Evolutionary conservation across 345 rosid species (phyloP), one percentile per base, ranked within the genome.

Genomic region (Lepidium didymum): DNA sequence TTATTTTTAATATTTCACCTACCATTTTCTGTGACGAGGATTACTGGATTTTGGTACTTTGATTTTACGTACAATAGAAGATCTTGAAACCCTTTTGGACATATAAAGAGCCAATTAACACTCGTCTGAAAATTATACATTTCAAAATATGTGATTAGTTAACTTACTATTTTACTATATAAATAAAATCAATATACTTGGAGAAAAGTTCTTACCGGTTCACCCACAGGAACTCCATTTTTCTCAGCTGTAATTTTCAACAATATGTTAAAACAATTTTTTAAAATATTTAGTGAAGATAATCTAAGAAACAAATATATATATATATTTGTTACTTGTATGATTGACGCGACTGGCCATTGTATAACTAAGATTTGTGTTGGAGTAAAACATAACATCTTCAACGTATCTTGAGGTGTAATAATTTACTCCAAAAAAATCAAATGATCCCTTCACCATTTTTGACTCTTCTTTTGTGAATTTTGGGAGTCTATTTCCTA

Each of bases 1-100:
- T 27, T 38, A 1, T 25, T 4, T 33, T 16, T 56, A 4, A 27
- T 37, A 10, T 34, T 11, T 36, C 1, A 11, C 64, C 3, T 40
- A 80, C 86, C 84, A 57, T 78, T 83, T 18, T 83, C 86, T 1
- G 84, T 78, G 8, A 82, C 63, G 35, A 80, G 78, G 31, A 82
- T 82, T 13, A 53, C 21, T 9, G 86, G 80, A 10, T 73, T 74
- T 0, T 75, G 65, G 64, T 78, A 82, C n/a, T 45, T 53, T 19
- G 54, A 63, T 46, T 80, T 77, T 11, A 73, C 62, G 33, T 82
- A 80, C n/a, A 52, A 42, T 8, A 80, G 29, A 15, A 82, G 63
- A 21, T 73, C 19, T 49, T 54, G 38, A 0, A 82, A n/a, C 11
- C 80, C 86, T 13, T 52, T 23, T 2, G 86, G 86, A 53, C 71